Conservation (phyloP, 2,329 filamentous ascomycete genomes). For the Gyromitra esculenta region DNA sequence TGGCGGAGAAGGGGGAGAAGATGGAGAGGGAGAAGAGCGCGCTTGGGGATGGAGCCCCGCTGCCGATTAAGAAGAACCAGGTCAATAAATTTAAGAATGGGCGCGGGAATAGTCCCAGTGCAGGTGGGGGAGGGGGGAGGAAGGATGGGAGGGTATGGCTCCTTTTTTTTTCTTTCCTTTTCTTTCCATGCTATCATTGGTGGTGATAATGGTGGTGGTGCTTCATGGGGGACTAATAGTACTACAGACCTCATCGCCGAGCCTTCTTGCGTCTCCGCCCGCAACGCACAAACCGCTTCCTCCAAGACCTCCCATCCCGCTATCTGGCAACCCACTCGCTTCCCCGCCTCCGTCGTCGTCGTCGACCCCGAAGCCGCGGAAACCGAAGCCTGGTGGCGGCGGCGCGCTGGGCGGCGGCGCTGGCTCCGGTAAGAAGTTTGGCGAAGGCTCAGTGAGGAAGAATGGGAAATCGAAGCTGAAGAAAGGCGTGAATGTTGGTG, state of each 20-base stretch:
- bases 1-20: slow-evolving; percentile 18
- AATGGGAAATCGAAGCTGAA: slow-evolving; percentile 39
- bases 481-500: slow-evolving; percentile 8
- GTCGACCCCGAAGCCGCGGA: slow-evolving; percentile 28
- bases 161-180: not conserved
- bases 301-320: slow-evolving; percentile 18
- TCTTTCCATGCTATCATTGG: too few species aligned
- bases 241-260: slow-evolving; percentile 37
- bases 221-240: not conserved
- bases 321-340: slow-evolving; percentile 24
- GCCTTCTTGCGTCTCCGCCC: slow-evolving; percentile 31
- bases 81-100: slow-evolving; percentile 43
- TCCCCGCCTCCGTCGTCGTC: slow-evolving; percentile 3
- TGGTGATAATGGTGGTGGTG: not conserved
- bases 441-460: slow-evolving; percentile 37
- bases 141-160: slow-evolving; percentile 40
- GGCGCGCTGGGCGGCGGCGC: not conserved
- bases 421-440: slow-evolving; percentile 30
- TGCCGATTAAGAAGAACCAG: slow-evolving; percentile 40
- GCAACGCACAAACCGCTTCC: slow-evolving; percentile 42
- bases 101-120: slow-evolving; percentile 41
- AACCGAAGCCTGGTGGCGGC: slow-evolving; percentile 34
- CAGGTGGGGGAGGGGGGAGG: slow-evolving; percentile 5
- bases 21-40: slow-evolving; percentile 18
- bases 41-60: slow-evolving; percentile 8